Evolutionary conservation across 495 filamentous ascomycete species (phyloP).

Genomic region (Penicillium macrosclerotiorum): DNA sequence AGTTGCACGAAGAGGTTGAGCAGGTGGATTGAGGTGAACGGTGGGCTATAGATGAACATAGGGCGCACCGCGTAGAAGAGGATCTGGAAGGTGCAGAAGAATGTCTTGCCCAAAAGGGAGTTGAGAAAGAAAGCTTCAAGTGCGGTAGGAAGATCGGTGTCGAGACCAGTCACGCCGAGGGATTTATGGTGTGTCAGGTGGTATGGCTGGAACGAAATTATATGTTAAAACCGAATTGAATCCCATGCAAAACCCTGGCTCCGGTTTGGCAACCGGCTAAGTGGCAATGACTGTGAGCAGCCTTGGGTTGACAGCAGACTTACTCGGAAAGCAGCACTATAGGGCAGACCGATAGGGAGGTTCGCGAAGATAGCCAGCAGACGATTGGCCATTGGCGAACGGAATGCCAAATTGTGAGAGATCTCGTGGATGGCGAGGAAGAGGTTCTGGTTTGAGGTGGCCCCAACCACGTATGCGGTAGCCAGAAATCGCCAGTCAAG

Average conservation of each 20-base stretch:
- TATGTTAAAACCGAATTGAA: neutral
- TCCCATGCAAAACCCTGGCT: too few species aligned
- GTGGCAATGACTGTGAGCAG: neutral
- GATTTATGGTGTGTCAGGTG: conserved; percentile 99
- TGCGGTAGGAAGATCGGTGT: conserved; percentile 92
- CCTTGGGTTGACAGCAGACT: conserved; percentile 16
- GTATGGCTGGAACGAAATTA: conserved; percentile 67
- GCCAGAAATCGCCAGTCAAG: conserved; percentile 80
- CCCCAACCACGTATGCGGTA: conserved; percentile 88
- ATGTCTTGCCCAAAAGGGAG: conserved; percentile 95
- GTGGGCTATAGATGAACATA: conserved; percentile 88
- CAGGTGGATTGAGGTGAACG: conserved; percentile 80
- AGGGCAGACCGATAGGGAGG: conserved; percentile 91
- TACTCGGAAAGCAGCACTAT: conserved; percentile 92
- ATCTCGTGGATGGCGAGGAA: conserved; percentile 99
- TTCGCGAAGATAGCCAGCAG: conserved; percentile 91
- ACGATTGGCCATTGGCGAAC: conserved; percentile 77
- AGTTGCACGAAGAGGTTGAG: conserved; percentile 77
- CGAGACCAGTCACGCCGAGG: conserved; percentile 91
- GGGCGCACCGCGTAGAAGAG: conserved; percentile 99
- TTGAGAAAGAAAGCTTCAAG: conserved; percentile 92
- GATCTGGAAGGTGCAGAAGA: conserved; percentile 99
- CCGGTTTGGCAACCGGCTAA: too few species aligned
- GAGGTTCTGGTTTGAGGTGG: conserved; percentile 96
- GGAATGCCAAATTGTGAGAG: conserved; percentile 95